These are phyloP conservation scores for Dothistroma pini DNA, from an alignment of 2,329 filamentous ascomycete species.

Conservation along the genomic window DNA sequence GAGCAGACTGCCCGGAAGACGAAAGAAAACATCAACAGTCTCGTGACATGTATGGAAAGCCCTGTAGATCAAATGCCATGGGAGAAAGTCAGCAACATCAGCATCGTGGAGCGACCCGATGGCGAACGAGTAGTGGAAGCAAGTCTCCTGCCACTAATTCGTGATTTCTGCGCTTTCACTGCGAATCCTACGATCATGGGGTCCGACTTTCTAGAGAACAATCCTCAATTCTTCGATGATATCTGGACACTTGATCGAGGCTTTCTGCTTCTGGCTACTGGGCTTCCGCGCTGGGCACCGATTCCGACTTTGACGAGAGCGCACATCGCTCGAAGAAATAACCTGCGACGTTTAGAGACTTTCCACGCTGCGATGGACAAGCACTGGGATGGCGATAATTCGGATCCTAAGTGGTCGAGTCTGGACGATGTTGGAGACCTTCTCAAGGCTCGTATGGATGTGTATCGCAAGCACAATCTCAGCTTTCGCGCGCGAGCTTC, in stretches of 20 bases:
- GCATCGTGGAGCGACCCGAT: constrained; percentile 38
- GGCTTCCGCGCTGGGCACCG: constrained; percentile 55
- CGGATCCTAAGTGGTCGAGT: constrained; percentile 34
- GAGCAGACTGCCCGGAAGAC: constrained; percentile 38
- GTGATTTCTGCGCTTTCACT: constrained; percentile 55
- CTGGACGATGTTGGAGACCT: constrained; percentile 36
- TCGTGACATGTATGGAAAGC: constrained; percentile 58
- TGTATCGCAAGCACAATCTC: constrained; percentile 33
- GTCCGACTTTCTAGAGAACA: constrained; percentile 49
- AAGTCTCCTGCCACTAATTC: constrained; percentile 50
- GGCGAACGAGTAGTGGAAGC: constrained; percentile 49
- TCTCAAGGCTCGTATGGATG: constrained; percentile 30
- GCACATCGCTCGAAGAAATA: constrained; percentile 37
- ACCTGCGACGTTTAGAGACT: constrained; percentile 25
- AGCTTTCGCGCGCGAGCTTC: constrained; percentile 34
- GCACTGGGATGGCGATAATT: constrained; percentile 28
- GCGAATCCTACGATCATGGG: constrained; percentile 53
- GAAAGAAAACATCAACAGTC: constrained; percentile 48
- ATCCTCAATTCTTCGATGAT: constrained; percentile 52
- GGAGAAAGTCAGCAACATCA: constrained; percentile 53
- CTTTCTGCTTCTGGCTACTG: constrained; percentile 53
- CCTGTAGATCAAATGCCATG: constrained; percentile 60
- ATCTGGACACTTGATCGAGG: constrained; percentile 54
- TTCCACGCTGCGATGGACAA: constrained; percentile 35
- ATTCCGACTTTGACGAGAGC: constrained; percentile 50